Base-by-base conservation (phyloP, 2,329 filamentous ascomycete species). In the Dendryphion nanum region DNA sequence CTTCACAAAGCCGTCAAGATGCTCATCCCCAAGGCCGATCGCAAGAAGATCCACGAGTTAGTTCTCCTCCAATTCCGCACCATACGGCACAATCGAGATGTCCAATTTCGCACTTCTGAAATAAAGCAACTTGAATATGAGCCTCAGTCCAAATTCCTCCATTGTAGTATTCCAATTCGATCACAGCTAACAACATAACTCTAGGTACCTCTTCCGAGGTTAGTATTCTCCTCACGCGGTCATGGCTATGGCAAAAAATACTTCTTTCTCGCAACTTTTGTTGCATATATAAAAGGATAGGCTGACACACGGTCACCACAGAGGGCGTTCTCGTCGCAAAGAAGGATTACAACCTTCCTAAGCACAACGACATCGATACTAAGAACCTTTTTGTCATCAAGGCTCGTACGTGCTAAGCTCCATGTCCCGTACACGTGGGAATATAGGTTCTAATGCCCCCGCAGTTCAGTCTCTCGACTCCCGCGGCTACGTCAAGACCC, bases 41-140 rank as follows among this genome's bases (percentile, higher is more conserved):
- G 94, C 81, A 98, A 98, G 88, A 89, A 89, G 86, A 97, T 98
- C 79, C 93, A 98, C 83, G 91, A 91, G 86, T 95, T 91, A 86
- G 88, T 98, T 82, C 95, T 95, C 85, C 38, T 43, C 54, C 54
- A 47, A 37, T 40, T 37, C 16, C 46, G 41, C 41, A 41, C 32
- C 35, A 23, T 41, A 35, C 44, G 41, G 51, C 49, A 41, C 46
- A 55, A 46, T 57, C 46, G 51, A 51, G 49, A 38, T 46, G 35
- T 47, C 48, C 44, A 50, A 47, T 54, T 57, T 57, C 50, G 47
- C 49, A 48, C 43, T n/a, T n/a, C n/a, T n/a, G 41, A 51, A 55
- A 32, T 57, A 51, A 38, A 44, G 51, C 48, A 53, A 43, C 51
- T 63, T 57, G 51, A 54, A 36, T 37, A 53, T 54, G 53, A 53